Evolutionary conservation across 2,329 filamentous ascomycete genomes (phyloP).

Genomic region (Exophiala aquamarina): DNA sequence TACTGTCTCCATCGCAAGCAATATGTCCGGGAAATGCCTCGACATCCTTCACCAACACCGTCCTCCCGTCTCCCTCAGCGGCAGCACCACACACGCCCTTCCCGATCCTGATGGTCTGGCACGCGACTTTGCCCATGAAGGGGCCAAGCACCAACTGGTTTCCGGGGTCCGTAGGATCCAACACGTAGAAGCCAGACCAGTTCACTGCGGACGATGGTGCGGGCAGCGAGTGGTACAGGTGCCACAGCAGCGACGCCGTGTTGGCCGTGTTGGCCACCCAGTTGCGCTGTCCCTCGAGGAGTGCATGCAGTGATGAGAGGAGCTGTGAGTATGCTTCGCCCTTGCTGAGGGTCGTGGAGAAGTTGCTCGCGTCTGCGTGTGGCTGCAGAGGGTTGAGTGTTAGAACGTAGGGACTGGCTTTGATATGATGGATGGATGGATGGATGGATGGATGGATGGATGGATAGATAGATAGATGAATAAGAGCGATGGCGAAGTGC

Average conservation of each 20-base stretch:
- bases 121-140: conserved; percentile 50
- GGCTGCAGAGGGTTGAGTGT: conserved; percentile 34
- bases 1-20: conserved; percentile 49
- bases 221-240: conserved; percentile 41
- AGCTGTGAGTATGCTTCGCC: conserved; percentile 44
- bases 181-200: conserved; percentile 51
- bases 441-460: too few species aligned
- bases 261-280: conserved; percentile 51
- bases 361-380: conserved; percentile 50
- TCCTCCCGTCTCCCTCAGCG: conserved; percentile 37
- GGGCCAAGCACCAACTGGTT: conserved; percentile 44
- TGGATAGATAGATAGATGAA: too few species aligned
- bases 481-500: too few species aligned
- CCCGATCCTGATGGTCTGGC: conserved; percentile 47
- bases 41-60: conserved; percentile 46
- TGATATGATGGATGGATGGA: too few species aligned
- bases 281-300: conserved; percentile 45
- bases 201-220: conserved; percentile 45
- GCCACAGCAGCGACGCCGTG: conserved; percentile 49
- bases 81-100: conserved; percentile 49
- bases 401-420: too few species aligned
- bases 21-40: conserved; percentile 48
- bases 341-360: conserved; percentile 39
- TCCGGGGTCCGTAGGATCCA: conserved; percentile 20
- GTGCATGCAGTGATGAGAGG: conserved; percentile 37